Evolutionary conservation across 208 protist species (phyloP), one percentile per base, ranked within the genome.

Genomic region (Trypanosoma cruzi): DNA sequence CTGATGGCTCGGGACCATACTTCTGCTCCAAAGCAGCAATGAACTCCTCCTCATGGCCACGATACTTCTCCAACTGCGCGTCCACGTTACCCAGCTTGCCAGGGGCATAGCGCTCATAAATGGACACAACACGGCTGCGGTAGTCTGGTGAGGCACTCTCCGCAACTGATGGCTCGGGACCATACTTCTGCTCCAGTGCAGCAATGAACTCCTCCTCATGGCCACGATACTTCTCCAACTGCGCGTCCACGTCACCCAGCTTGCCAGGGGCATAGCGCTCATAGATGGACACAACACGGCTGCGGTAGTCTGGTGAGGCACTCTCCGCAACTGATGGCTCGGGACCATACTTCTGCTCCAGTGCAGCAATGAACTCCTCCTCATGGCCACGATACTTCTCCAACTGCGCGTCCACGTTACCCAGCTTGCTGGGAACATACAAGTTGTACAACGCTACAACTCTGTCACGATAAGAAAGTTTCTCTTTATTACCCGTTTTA

Each of bases 381-480:
- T 80, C 69, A 20, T 73, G 53, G 13, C 55, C 67, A 1, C 44
- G 18, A 20, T 61, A 62, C 73, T 83, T 81, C 36, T 77, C 48
- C n/a, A 84, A 75, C 50, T 84, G 79, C 16, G 48, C 46, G 8
- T 78, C 71, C 20, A 77, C 71, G n/a, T 57, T 57, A 34, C 29
- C 49, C 22, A 77, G 58, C 7, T 70, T 77, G 0, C 57, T 57
- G 14, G 82, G 82, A 0, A 75, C 80, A 64, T 82, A 78, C 1
- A 4, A 10, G 16, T 79, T 34, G 34, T 84, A 86, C 10, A 88
- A 61, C 0, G 64, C 63, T 36, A 64, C 34, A n/a, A 88, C 55
- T 0, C 80, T 73, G 1, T 31, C 34, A 13, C 40, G 64, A 68
- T 80, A 82, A 20, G 14, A 1, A 18, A n/a, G 7, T 0, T 14